Evolutionary conservation across 2,329 filamentous ascomycete genomes (phyloP).

Genomic region (Colletotrichum cuscutae): DNA sequence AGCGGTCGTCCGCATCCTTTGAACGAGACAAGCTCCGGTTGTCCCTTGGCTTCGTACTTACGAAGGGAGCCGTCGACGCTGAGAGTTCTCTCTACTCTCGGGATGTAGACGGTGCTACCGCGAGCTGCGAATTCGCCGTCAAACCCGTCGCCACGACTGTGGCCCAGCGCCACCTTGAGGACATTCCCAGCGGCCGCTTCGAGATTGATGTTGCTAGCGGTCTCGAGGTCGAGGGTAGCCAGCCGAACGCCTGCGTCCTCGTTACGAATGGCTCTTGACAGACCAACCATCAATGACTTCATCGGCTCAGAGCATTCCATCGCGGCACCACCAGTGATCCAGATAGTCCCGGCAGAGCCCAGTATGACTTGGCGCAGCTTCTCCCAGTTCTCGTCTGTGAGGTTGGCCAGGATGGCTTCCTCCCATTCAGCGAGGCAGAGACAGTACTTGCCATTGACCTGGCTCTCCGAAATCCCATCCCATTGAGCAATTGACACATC

Average conservation of each 20-base stretch:
- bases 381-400: conserved; percentile 22
- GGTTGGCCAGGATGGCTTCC: not conserved
- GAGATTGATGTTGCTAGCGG: not conserved
- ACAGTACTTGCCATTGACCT: conserved; percentile 19
- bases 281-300: conserved; percentile 28
- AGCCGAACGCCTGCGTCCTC: conserved; percentile 32
- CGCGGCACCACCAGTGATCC: conserved; percentile 29
- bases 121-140: conserved; percentile 24
- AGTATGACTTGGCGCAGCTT: conserved; percentile 17
- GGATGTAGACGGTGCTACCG: conserved; percentile 17
- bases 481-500: not conserved
- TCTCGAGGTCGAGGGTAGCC: conserved; percentile 27
- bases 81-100: conserved; percentile 18
- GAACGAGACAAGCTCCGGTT: conserved; percentile 24
- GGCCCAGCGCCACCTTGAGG: not conserved
- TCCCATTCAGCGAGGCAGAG: conserved; percentile 24
- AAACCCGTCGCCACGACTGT: not conserved
- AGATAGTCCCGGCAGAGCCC: conserved; percentile 24
- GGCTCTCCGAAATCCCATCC: not conserved
- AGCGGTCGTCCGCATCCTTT: conserved; percentile 31
- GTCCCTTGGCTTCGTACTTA: conserved; percentile 24
- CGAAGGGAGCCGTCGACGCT: conserved; percentile 6
- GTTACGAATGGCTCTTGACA: conserved; percentile 35
- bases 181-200: conserved; percentile 13
- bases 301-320: conserved; percentile 30